Base-by-base conservation (phyloP, 2,329 filamentous ascomycete genomes). In the Emericellopsis atlantica region DNA sequence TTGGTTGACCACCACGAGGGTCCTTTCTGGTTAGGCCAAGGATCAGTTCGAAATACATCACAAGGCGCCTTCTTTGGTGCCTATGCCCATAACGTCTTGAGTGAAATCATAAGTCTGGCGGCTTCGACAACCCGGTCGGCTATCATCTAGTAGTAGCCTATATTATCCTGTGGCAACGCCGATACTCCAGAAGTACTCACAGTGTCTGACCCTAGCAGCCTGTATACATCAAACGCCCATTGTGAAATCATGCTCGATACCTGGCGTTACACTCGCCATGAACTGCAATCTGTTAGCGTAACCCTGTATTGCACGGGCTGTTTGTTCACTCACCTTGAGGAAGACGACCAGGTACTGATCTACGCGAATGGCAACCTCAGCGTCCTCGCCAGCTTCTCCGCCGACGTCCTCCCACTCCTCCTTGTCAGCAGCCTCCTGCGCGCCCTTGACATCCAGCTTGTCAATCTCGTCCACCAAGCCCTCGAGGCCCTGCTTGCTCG, bases 181-280 rank as follows among this genome's bases (percentile, higher is more conserved):
- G 14, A 24, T 16, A 39, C 22, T n/a, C 29, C 11, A 39, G 18
- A 31, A 26, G 15, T 4, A 8, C 8, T 4, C n/a, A n/a, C n/a
- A n/a, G n/a, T 21, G 14, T 35, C 8, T 10, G 8, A 35, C 5
- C 33, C 15, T 11, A 24, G 14, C 29, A 4, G 4, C 6, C 21
- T 2, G 11, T 16, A 10, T 35, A 35, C 15, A 22, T 70, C 69
- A 95, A 32, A 95, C 81, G 6, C 87, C 85, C 88, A 95, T 95
- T 1, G 90, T 96, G 60, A 93, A 95, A 59, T 96, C 90, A 60
- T 95, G 87, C 64, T 96, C 90, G 60, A 98, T 96, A 37, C 89
- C 89, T 6, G 92, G 92, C 14, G 90, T 96, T 36, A 98, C 92
- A 52, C 82, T 92, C 29, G 82, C 80, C 68, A 86, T 85, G 60